A percentile compares a stretch with the other conserved stretches of the same genome.
phyloP scores from a whole-genome alignment of 331 rosid genomes.

The Acacia concinna region DNA sequence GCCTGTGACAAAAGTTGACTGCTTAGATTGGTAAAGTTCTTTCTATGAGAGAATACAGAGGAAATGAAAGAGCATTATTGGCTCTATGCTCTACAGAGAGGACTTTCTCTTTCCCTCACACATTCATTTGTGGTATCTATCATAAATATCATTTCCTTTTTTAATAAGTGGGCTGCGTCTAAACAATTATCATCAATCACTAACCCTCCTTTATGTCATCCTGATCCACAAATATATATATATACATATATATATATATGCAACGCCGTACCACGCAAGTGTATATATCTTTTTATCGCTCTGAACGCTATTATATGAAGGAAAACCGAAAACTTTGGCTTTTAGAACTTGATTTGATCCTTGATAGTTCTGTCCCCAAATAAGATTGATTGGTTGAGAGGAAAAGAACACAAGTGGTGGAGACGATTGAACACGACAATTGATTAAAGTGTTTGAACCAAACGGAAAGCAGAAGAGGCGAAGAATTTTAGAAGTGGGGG shows the following conservation, averaged over 20 bases:
- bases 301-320: not conserved
- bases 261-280: not conserved
- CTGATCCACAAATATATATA: not conserved
- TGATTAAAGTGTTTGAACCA: not conserved
- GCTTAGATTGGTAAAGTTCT: slow-evolving; percentile 48
- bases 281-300: not conserved
- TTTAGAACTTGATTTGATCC: slow-evolving; percentile 15
- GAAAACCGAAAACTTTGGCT: slow-evolving; percentile 50
- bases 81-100: not conserved
- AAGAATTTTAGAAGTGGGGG: not conserved
- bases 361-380: not conserved
- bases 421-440: slow-evolving; percentile 31
- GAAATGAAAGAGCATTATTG: slow-evolving; percentile 26
- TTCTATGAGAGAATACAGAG: not conserved
- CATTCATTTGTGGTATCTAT: slow-evolving; percentile 18
- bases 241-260: not conserved
- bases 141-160: slow-evolving; percentile 22
- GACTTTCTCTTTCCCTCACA: slow-evolving; percentile 14
- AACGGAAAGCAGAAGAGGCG: not conserved
- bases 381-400: slow-evolving; percentile 32
- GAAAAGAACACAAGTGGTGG: slow-evolving; percentile 33
- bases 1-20: slow-evolving; percentile 40
- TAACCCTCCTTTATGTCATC: slow-evolving; percentile 17
- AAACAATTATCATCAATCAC: slow-evolving; percentile 24
- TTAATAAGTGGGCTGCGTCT: slow-evolving; percentile 17